A percentile compares a stretch with the other conserved stretches of the same genome.
Conservation (phyloP, 257 asterid genomes). For the Verbena officinalis region DNA sequence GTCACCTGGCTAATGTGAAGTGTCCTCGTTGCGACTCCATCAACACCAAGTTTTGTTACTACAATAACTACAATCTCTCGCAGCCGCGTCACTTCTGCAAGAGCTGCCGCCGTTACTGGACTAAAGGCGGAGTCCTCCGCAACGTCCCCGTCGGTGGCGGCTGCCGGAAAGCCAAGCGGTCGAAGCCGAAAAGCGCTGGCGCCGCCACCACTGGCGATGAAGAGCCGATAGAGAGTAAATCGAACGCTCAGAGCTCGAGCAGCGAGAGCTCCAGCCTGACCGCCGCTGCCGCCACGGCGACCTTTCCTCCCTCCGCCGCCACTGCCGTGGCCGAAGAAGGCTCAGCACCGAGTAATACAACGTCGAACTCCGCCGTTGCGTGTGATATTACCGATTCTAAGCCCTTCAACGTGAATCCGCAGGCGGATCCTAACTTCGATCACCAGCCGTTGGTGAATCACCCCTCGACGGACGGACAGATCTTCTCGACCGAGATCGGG, state of each 20-base stretch:
- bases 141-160: slow-evolving; percentile 81
- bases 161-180: slow-evolving; percentile 64
- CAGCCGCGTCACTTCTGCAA: slow-evolving; percentile 78
- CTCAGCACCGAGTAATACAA: slow-evolving; percentile 29
- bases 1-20: slow-evolving; percentile 44
- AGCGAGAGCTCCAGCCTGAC: slow-evolving; percentile 69
- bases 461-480: slow-evolving; percentile 35
- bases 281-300: slow-evolving; percentile 42
- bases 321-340: slow-evolving; percentile 30
- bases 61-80: slow-evolving; percentile 65
- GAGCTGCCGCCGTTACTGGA: slow-evolving; percentile 71
- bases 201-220: neutral
- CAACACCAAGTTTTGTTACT: slow-evolving; percentile 71
- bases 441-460: slow-evolving; percentile 38
- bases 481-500: slow-evolving; percentile 44
- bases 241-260: slow-evolving; percentile 49
- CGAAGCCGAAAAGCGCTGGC: slow-evolving; percentile 37
- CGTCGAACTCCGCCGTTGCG: slow-evolving; percentile 29
- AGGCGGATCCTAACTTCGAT: slow-evolving; percentile 14
- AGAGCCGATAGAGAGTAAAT: slow-evolving; percentile 28
- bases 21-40: slow-evolving; percentile 73
- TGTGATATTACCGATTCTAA: slow-evolving; percentile 32
- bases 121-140: slow-evolving; percentile 78
- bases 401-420: slow-evolving; percentile 23
- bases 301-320: neutral